A percentile compares a stretch with the other conserved stretches of the same genome.
Evolutionary conservation across 1,284 basidiomycete genomes (phyloP).

Genomic region (Heterobasidion occidentale): DNA sequence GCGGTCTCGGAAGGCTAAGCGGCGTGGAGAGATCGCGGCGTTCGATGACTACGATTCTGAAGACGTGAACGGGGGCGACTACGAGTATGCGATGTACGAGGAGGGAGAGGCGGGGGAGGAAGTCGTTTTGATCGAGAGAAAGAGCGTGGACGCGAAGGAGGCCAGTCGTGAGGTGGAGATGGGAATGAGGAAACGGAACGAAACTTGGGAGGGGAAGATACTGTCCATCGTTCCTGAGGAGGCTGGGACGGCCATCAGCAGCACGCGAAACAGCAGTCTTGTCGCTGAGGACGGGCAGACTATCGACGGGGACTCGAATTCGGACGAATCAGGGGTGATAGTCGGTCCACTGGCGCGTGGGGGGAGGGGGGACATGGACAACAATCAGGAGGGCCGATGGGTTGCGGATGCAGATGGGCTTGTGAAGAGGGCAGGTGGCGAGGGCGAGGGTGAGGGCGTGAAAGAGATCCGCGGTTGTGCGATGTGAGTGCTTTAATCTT

Average conservation of each 20-base stretch:
- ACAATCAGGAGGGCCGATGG: neutral
- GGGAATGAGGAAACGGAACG: neutral
- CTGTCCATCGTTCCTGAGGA: conserved; percentile 12
- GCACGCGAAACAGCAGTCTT: neutral
- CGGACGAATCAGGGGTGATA: conserved; percentile 11
- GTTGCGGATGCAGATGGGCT: too few species aligned
- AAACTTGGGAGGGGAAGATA: conserved; percentile 7
- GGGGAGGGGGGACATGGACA: neutral
- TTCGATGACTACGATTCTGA: neutral
- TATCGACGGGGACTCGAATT: conserved; percentile 11
- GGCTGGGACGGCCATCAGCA: neutral
- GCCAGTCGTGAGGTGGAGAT: neutral
- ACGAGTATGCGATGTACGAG: neutral
- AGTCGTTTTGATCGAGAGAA: neutral
- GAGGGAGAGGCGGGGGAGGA: neutral
- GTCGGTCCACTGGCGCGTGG: too few species aligned
- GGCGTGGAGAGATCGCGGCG: neutral
- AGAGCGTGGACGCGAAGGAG: neutral
- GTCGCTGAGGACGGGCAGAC: conserved; percentile 4
- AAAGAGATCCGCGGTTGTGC: too few species aligned
- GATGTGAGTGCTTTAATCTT: too few species aligned
- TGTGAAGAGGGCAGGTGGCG: too few species aligned
- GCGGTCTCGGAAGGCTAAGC: neutral
- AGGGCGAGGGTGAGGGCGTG: too few species aligned
- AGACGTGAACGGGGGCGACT: neutral